Percentiles rank a stretch among this genome's conserved stretches.
Evolutionary conservation across 768 basidiomycete species (phyloP).

Genomic region (Filobasidium wieringae): DNA sequence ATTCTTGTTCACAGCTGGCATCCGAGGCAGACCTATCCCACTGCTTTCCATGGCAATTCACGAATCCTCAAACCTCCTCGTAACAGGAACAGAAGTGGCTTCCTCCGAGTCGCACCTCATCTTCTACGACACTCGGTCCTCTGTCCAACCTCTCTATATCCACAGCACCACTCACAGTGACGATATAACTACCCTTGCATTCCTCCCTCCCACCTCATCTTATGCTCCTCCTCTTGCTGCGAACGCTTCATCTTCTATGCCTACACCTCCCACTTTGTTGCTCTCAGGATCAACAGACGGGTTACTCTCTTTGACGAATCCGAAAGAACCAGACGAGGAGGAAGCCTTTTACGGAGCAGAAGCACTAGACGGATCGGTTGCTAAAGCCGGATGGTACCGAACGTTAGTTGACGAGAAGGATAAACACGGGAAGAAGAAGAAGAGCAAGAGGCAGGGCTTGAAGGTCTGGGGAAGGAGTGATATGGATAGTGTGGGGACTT

Average conservation of each 20-base stretch:
- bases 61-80: constrained; percentile 47
- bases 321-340: constrained; percentile 66
- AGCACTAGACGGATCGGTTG: constrained; percentile 53
- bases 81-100: constrained; percentile 69
- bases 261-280: constrained; percentile 43
- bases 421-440: constrained; percentile 2
- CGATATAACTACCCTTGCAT: constrained; percentile 69
- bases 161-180: constrained; percentile 86
- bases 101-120: constrained; percentile 69
- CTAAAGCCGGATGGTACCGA: constrained; percentile 67
- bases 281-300: constrained; percentile 82
- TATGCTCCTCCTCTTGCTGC: constrained; percentile 18
- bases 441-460: constrained; percentile 9
- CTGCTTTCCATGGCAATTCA: constrained; percentile 28
- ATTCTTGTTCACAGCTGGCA: constrained; percentile 16
- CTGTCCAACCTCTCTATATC: constrained; percentile 55
- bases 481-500: constrained; percentile 86
- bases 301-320: constrained; percentile 47
- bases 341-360: constrained; percentile 68
- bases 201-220: constrained; percentile 39
- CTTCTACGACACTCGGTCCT: constrained; percentile 67
- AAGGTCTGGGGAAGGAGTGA: constrained; percentile 74
- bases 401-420: constrained; percentile 42
- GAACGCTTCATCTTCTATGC: constrained; percentile 17
- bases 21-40: constrained; percentile 26